Evolutionary conservation across 1,284 basidiomycete species (phyloP), one percentile per base, ranked within the genome.

Genomic region (Marasmius sp.): DNA sequence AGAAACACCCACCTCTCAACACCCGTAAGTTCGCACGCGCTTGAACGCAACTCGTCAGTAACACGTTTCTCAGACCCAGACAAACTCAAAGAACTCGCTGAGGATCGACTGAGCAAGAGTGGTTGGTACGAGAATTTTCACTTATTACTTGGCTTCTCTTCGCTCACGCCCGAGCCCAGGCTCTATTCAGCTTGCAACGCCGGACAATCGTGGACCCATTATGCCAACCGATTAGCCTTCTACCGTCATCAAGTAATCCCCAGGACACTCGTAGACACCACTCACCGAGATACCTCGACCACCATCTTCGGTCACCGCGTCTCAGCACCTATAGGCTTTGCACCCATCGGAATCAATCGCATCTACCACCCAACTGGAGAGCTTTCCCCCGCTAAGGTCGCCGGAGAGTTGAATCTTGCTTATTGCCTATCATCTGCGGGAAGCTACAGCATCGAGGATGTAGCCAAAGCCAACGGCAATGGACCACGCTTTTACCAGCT

Each of bases 291-390:
- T 64, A 74, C 84, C 7, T 81, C 80, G 2, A 80, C 79, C 80
- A 63, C 45, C 76, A 34, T 87, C n/a, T 85, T 86, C 63, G 84
- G 84, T 0, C 82, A 85, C 66, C 74, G 70, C 27, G 78, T 86
- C 54, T 78, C 81, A 11, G 82, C 81, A 0, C 85, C 85, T 3
- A 80, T 87, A 59, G 69, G 81, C 43, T 84, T 87, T 64, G 81
- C 83, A 0, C 85, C 85, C 1, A 83, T 87, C 53, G 85, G 85
- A 0, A 83, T 87, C 65, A 85, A 84, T 71, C 85, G 84, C 69
- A 75, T 86, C 49, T 85, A 85, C 67, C 75, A 76, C 43, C 77
- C 78, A 0, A 66, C 74, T 3, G 85, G 85, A 3, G 85, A 87
- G 65, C 73, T 85, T 12, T 77, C 83, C 11, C 81, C 84, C 2